These are phyloP conservation scores for Scedosporium minutisporum DNA, from an alignment of 2,329 filamentous ascomycete species.

Conservation along the genomic window DNA sequence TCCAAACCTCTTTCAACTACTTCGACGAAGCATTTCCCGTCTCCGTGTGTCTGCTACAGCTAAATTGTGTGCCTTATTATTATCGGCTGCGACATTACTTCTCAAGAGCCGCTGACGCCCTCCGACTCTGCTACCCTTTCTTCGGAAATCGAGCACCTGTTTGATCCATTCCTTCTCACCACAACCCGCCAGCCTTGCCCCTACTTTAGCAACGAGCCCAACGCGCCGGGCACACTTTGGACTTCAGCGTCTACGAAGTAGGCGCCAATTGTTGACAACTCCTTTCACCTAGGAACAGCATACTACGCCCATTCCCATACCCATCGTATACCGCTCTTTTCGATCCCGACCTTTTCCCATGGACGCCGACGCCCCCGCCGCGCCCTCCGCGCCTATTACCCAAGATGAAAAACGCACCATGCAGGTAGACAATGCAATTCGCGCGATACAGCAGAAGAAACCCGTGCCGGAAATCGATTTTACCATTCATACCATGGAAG, in stretches of 20 bases:
- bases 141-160: no score
- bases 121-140: no score
- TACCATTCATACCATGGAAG: slow-evolving; percentile 96
- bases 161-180: not conserved
- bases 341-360: slow-evolving; percentile 22
- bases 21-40: not conserved
- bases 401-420: slow-evolving; percentile 39
- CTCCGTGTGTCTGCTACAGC: not conserved
- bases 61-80: no score
- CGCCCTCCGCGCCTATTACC: slow-evolving; percentile 22
- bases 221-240: no score
- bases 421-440: slow-evolving; percentile 81
- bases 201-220: not conserved
- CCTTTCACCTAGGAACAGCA: not conserved
- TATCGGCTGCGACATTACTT: no score
- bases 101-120: no score
- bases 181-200: not conserved
- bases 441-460: slow-evolving; percentile 89
- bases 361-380: slow-evolving; percentile 34
- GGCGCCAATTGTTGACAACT: not conserved
- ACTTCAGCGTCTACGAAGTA: not conserved
- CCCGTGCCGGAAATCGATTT: slow-evolving; percentile 97
- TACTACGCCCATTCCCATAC: not conserved
- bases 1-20: not conserved
- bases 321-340: slow-evolving; percentile 1